Conservation (phyloP, 1,284 basidiomycete genomes). For the Erythrobasidium hasegawianum region DNA sequence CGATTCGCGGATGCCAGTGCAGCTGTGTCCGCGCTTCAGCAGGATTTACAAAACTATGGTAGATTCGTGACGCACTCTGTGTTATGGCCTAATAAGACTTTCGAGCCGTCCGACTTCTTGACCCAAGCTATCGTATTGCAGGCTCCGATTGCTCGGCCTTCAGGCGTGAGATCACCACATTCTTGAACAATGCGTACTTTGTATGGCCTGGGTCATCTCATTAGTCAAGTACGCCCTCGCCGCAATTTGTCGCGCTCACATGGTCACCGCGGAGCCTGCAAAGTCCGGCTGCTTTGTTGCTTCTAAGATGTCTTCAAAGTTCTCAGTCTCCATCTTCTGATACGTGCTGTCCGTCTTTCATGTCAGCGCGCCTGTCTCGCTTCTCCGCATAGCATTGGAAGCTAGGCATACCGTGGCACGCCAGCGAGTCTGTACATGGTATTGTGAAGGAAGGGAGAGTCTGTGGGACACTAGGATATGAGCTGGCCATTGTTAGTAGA, state of each 20-base stretch:
- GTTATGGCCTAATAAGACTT: slow-evolving; percentile 41
- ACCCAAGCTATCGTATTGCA: slow-evolving; percentile 41
- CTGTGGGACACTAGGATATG: slow-evolving; percentile 34
- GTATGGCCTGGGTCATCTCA: slow-evolving; percentile 31
- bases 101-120: slow-evolving; percentile 36
- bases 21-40: slow-evolving; percentile 11
- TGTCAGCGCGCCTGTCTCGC: neutral
- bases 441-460: slow-evolving; percentile 44
- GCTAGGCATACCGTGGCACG: slow-evolving; percentile 24
- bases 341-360: slow-evolving; percentile 27
- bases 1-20: slow-evolving; percentile 39
- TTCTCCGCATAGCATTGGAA: neutral
- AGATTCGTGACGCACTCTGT: slow-evolving; percentile 24
- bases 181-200: slow-evolving; percentile 41
- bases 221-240: neutral
- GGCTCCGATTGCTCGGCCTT: slow-evolving; percentile 39
- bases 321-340: slow-evolving; percentile 37
- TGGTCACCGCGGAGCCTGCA: slow-evolving; percentile 40
- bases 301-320: slow-evolving; percentile 38
- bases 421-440: slow-evolving; percentile 41
- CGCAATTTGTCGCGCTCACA: slow-evolving; percentile 23
- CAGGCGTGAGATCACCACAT: slow-evolving; percentile 40
- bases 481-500: neutral
- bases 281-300: slow-evolving; percentile 39
- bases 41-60: neutral